These are phyloP conservation scores for Tilletiaria anomala DNA, from an alignment of 1,284 basidiomycete species.

Conservation along the genomic window DNA sequence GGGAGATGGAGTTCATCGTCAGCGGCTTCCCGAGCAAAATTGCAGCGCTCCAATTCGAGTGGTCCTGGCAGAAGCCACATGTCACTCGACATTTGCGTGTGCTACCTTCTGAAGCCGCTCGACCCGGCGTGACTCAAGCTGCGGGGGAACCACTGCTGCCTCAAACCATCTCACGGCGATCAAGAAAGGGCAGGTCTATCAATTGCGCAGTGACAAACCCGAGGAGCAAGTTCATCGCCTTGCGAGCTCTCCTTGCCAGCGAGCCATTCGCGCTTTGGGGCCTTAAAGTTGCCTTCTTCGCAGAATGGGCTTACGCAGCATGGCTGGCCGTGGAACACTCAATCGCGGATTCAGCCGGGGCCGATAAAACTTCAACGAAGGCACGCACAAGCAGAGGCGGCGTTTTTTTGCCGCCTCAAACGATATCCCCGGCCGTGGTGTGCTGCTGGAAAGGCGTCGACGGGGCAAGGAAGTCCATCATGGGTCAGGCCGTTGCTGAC, in stretches of 20 bases:
- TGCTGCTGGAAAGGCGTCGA: background rate
- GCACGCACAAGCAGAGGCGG: no score
- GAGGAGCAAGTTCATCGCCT: constrained; percentile 20
- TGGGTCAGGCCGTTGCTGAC: background rate
- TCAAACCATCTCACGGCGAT: constrained; percentile 2
- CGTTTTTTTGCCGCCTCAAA: background rate
- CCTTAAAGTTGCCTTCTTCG: constrained; percentile 27
- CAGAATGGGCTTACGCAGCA: constrained; percentile 23
- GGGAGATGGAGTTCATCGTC: constrained; percentile 80
- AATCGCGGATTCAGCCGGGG: background rate
- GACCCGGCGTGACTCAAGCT: constrained; percentile 1
- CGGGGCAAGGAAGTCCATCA: background rate
- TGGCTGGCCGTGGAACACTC: constrained; percentile 5
- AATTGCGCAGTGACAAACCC: no score
- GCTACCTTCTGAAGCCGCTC: background rate
- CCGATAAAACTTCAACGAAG: background rate
- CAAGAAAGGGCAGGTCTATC: background rate
- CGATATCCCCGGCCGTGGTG: background rate
- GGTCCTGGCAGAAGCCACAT: constrained; percentile 72
- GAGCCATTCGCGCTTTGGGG: constrained; percentile 35
- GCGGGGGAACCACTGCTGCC: background rate
- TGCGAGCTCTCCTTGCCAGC: constrained; percentile 24
- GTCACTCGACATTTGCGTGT: constrained; percentile 41
- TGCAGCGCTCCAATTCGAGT: constrained; percentile 71
- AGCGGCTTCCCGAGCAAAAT: constrained; percentile 74